Evolutionary conservation across 1,284 basidiomycete genomes (phyloP).

Genomic region (Taiwanofungus camphoratus): DNA sequence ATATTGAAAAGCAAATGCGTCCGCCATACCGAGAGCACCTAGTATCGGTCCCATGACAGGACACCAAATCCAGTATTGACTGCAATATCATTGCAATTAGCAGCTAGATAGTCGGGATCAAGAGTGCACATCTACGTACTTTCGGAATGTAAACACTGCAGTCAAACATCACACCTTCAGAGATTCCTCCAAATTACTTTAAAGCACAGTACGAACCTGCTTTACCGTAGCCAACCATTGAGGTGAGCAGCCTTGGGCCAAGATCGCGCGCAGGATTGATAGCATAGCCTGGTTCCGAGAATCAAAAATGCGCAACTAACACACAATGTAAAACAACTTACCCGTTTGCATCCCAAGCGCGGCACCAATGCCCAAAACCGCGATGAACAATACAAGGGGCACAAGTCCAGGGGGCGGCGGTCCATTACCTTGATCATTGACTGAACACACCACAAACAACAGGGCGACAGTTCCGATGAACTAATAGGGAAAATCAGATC

Average conservation of each 20-base stretch:
- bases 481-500: background rate
- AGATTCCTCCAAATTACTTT: background rate
- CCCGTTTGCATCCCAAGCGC: constrained; percentile 54
- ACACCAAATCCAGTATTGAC: constrained; percentile 78
- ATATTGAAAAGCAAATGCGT: background rate
- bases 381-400: constrained; percentile 50
- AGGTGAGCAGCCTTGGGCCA: constrained; percentile 54
- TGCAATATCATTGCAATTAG: constrained; percentile 16
- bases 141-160: constrained; percentile 40
- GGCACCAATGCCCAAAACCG: constrained; percentile 48
- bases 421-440: constrained; percentile 41
- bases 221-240: constrained; percentile 54
- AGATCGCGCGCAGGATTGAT: constrained; percentile 64
- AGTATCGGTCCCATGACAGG: constrained; percentile 53
- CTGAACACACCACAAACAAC: constrained; percentile 38
- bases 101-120: background rate
- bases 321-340: constrained; percentile 4
- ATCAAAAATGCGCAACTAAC: background rate
- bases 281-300: constrained; percentile 37
- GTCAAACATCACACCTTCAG: background rate
- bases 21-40: constrained; percentile 39
- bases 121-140: constrained; percentile 12
- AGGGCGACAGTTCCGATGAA: background rate
- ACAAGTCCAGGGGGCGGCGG: constrained; percentile 44
- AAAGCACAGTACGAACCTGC: constrained; percentile 27